Conservation (phyloP, 768 basidiomycete genomes). For the Pleurotus ostreatus region DNA sequence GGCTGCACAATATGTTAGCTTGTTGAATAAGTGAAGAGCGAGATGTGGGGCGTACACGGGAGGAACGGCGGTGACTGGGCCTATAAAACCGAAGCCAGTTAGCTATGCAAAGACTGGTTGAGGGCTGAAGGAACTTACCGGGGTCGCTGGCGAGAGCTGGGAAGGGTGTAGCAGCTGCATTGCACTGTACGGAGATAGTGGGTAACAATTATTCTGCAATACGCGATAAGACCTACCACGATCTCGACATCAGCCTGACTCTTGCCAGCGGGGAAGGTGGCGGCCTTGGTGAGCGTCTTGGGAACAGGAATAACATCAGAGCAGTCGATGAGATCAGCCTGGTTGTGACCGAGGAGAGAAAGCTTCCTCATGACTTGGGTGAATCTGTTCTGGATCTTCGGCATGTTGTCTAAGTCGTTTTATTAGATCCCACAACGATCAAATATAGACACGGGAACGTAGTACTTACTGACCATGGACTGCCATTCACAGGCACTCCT, state of each 20-base stretch:
- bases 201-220: too few species aligned
- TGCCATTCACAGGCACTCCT: conserved; percentile 49
- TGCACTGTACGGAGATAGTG: neutral
- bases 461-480: conserved; percentile 29
- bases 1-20: neutral
- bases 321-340: conserved; percentile 33
- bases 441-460: neutral
- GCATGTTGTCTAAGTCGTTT: conserved; percentile 28
- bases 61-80: conserved; percentile 5
- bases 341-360: conserved; percentile 36
- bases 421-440: conserved; percentile 9
- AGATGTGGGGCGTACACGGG: neutral
- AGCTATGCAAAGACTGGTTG: neutral
- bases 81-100: neutral
- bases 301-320: conserved; percentile 39
- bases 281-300: conserved; percentile 15
- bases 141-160: conserved; percentile 4
- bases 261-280: conserved; percentile 27
- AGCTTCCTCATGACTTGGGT: conserved; percentile 39
- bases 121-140: neutral
- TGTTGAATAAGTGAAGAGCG: neutral
- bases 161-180: conserved; percentile 4
- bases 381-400: conserved; percentile 29
- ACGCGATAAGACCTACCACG: conserved; percentile 14
- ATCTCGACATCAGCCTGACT: conserved; percentile 24